Evolutionary conservation across 2,329 filamentous ascomycete genomes (phyloP), one percentile per base, ranked within the genome.

Genomic region (Didymella sp.): DNA sequence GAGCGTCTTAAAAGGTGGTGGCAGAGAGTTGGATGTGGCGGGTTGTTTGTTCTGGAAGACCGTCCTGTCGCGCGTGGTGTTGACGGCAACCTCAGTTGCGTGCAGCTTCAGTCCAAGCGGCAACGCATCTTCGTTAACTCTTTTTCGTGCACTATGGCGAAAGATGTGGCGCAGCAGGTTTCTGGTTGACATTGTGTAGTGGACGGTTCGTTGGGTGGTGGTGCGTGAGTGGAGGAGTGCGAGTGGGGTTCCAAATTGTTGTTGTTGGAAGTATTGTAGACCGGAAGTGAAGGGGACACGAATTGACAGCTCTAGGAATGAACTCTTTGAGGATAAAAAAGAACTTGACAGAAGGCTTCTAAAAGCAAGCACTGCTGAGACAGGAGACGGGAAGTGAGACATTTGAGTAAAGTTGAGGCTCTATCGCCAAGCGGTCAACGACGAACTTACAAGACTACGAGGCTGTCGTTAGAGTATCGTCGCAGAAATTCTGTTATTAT

Each of bases 131-230:
- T 27, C 41, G 25, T 22, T 28, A 7, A 35, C 27, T n/a, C 22
- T 59, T 2, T 25, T 17, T 15, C 60, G 41, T 5, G 51, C 12
- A 8, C 51, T 44, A 17, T 63, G 53, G 22, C 59, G 63, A 41
- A 68, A 67, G 25, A 66, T 54, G 37, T 62, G 59, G 21, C 59
- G 64, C 2, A 68, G 41, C 1, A 67, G 46, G 19, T 46, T 45
- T 9, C 41, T 33, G 19, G 52, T 48, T 8, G 33, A 46, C 52
- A 56, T 56, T 15, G 24, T 19, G 19, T 17, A 2, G 6, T 1
- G 12, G 12, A 15, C 9, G 5, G 2, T 11, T 41, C 6, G 21
- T n/a, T 25, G 13, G 3, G 13, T 31, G 13, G 30, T 5, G 25
- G 25, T 9, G 4, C 13, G 11, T 38, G 19, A 22, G n/a, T 38